A percentile compares a stretch with the other conserved stretches of the same genome.
phyloP scores from a whole-genome alignment of 345 rosid genomes.

The Reutealis trisperma region DNA sequence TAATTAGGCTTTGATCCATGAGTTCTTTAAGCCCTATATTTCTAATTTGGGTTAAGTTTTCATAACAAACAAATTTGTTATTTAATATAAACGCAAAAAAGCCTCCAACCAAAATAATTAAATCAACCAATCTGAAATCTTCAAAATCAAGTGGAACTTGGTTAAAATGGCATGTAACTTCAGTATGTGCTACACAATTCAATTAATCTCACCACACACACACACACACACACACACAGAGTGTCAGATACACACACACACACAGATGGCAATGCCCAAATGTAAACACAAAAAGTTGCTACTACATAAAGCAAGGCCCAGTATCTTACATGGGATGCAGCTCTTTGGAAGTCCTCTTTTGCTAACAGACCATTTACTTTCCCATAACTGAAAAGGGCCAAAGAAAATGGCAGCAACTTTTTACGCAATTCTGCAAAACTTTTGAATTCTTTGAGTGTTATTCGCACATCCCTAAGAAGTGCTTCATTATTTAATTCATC shows the following conservation, averaged over 20 bases:
- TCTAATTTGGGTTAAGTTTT: not conserved
- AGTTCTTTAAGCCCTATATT: not conserved
- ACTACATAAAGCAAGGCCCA: not conserved
- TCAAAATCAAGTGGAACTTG: not conserved
- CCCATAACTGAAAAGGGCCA: slow-evolving; percentile 88
- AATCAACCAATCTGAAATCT: not conserved
- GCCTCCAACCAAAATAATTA: not conserved
- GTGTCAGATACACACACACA: not conserved
- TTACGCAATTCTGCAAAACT: slow-evolving; percentile 78
- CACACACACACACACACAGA: no score
- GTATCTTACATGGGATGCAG: slow-evolving; percentile 66
- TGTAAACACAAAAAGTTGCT: not conserved
- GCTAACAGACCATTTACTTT: slow-evolving; percentile 75
- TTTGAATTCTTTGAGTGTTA: slow-evolving; percentile 73
- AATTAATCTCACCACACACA: not conserved
- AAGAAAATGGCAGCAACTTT: slow-evolving; percentile 70
- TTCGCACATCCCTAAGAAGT: slow-evolving; percentile 52
- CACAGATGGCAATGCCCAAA: not conserved
- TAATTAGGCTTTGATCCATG: not conserved
- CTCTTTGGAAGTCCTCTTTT: slow-evolving; percentile 78
- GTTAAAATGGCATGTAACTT: not conserved
- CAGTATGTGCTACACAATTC: not conserved
- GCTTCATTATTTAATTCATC: slow-evolving; percentile 50
- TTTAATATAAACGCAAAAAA: not conserved
- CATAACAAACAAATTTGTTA: not conserved